Evolutionary conservation across 192 early-diverging fungal genomes (phyloP).

Genomic region (Oehlia diaphana): DNA sequence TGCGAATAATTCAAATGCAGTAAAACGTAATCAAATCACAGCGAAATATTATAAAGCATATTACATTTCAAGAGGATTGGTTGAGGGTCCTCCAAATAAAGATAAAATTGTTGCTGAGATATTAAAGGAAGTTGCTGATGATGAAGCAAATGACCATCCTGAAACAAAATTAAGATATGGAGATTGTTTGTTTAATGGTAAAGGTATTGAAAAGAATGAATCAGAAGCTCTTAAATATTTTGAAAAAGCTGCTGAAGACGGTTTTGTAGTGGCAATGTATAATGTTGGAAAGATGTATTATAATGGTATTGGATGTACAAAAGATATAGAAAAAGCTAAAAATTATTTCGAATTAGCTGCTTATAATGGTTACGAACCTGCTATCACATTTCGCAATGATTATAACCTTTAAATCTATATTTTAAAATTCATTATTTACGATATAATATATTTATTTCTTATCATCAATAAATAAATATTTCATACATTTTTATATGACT

Average conservation of each 20-base stretch:
- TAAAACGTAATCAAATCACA: neutral
- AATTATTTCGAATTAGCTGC: neutral
- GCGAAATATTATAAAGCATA: neutral
- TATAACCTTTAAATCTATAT: neutral
- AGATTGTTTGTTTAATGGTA: neutral
- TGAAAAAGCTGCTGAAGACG: too few relatives aligned
- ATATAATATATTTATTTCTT: too few relatives aligned
- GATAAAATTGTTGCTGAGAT: too few relatives aligned
- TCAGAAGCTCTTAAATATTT: too few relatives aligned
- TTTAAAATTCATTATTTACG: too few relatives aligned
- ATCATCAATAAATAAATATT: too few relatives aligned
- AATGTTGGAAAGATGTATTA: too few relatives aligned
- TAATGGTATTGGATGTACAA: too few relatives aligned
- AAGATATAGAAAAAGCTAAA: neutral
- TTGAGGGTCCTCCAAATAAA: too few relatives aligned
- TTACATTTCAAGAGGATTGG: too few relatives aligned
- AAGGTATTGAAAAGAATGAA: neutral
- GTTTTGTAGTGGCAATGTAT: too few relatives aligned
- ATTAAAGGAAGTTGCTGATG: neutral
- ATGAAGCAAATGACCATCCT: neutral
- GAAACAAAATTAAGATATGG: neutral
- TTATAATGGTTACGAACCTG: neutral
- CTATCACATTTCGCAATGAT: neutral
- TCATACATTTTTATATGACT: too few relatives aligned
- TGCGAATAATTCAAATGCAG: neutral